Percentiles rank a stretch among this genome's conserved stretches.
Conservation (phyloP, 2,329 filamentous ascomycete species). For the Fusarium oligoseptatum region DNA sequence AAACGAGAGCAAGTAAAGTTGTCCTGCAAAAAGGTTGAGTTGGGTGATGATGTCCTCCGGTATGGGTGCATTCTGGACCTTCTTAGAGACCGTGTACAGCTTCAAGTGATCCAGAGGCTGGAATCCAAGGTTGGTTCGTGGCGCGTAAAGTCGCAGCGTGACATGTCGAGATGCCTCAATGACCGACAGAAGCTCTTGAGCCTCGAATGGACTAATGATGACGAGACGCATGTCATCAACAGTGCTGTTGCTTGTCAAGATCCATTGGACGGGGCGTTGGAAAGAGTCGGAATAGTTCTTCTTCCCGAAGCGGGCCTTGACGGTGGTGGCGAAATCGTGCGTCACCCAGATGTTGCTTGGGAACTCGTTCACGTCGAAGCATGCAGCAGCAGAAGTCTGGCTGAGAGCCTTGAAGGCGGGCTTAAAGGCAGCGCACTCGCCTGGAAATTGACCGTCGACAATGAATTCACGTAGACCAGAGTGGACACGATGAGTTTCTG, state of each 20-base stretch:
- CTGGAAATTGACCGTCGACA: neutral
- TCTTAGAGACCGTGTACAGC: slow-evolving; percentile 34
- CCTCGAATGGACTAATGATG: slow-evolving; percentile 71
- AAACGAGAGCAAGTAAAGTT: slow-evolving; percentile 70
- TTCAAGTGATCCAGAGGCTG: slow-evolving; percentile 30
- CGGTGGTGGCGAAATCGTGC: slow-evolving; percentile 31
- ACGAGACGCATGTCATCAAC: neutral
- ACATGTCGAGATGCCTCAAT: slow-evolving; percentile 55
- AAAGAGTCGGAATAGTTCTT: slow-evolving; percentile 32
- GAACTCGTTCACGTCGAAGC: slow-evolving; percentile 30
- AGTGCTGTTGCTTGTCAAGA: neutral
- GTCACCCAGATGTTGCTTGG: slow-evolving; percentile 30
- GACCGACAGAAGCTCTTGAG: slow-evolving; percentile 59
- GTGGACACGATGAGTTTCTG: slow-evolving; percentile 60
- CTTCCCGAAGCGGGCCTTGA: neutral
- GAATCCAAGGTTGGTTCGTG: slow-evolving; percentile 54
- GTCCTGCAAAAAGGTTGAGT: slow-evolving; percentile 77
- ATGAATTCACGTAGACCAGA: slow-evolving; percentile 50
- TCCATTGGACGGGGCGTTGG: slow-evolving; percentile 45
- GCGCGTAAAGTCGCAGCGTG: slow-evolving; percentile 64
- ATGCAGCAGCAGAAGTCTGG: slow-evolving; percentile 32
- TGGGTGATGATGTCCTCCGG: slow-evolving; percentile 55
- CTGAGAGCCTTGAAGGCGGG: slow-evolving; percentile 34
- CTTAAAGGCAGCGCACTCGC: neutral
- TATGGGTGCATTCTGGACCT: neutral